phyloP scores from a whole-genome alignment of 1,284 basidiomycete species.

The Malassezia slooffiae region DNA sequence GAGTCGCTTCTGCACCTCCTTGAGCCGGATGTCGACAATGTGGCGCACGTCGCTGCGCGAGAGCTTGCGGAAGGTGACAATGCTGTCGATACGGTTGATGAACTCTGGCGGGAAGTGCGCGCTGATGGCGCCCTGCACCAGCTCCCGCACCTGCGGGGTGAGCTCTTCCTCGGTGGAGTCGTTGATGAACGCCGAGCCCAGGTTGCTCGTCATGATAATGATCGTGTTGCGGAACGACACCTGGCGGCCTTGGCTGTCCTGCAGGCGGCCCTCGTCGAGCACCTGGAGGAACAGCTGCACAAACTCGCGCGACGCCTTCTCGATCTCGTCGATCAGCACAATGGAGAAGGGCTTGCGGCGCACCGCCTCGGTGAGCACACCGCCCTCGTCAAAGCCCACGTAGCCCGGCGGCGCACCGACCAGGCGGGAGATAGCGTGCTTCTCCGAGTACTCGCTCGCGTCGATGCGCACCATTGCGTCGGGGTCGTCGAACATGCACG shows the following conservation, averaged over 20 bases:
- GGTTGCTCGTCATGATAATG: conserved; percentile 52
- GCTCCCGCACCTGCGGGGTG: conserved; percentile 47
- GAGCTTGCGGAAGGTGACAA: conserved; percentile 53
- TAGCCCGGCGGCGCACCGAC: conserved; percentile 58
- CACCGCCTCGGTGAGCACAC: conserved; percentile 52
- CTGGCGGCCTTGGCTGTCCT: conserved; percentile 48
- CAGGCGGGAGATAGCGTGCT: conserved; percentile 52
- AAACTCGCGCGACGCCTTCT: conserved; percentile 78
- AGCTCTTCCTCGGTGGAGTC: conserved; percentile 50
- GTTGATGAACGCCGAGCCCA: conserved; percentile 52
- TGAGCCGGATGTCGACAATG: conserved; percentile 52
- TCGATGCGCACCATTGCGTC: conserved; percentile 55
- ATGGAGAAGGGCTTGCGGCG: conserved; percentile 44
- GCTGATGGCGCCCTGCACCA: conserved; percentile 51
- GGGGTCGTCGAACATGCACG: conserved; percentile 52
- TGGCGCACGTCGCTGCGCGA: conserved; percentile 49
- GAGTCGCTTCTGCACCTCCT: conserved; percentile 63
- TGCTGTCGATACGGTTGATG: conserved; percentile 52
- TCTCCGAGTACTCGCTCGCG: conserved; percentile 50
- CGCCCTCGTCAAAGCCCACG: conserved; percentile 79
- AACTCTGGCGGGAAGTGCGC: conserved; percentile 54
- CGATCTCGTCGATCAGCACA: conserved; percentile 47
- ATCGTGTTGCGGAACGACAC: conserved; percentile 46
- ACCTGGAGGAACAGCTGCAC: conserved; percentile 81
- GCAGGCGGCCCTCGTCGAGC: conserved; percentile 76